These are phyloP conservation scores for Alopecurus myosuroides DNA, from an alignment of 176 grass and related monocot genomes.

Conservation along the genomic window DNA sequence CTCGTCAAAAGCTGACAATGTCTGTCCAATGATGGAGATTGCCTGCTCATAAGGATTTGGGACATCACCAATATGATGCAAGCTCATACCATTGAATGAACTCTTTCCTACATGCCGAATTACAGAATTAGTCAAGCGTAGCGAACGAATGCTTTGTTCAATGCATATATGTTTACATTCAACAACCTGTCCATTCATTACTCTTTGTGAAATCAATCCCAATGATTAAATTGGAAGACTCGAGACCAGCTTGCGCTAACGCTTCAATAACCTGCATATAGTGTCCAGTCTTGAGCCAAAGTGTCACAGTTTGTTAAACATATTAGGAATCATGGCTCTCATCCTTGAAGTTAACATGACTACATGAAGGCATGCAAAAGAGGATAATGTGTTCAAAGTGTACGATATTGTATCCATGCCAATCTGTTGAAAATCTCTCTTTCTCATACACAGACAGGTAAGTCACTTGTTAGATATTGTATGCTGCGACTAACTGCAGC, in stretches of 20 bases:
- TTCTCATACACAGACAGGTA: background rate
- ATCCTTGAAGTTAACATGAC: background rate
- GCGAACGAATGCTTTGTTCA: background rate
- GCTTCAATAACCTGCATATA: conserved; percentile 65
- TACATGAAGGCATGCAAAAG: background rate
- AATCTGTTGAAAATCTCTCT: background rate
- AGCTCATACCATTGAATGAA: conserved; percentile 63
- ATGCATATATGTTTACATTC: background rate
- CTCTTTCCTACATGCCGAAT: conserved; percentile 40
- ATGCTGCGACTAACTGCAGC: background rate
- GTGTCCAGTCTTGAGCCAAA: background rate
- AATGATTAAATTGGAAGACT: conserved; percentile 77
- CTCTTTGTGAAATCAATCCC: conserved; percentile 90
- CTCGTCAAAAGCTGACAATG: conserved; percentile 81
- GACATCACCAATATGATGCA: conserved; percentile 69
- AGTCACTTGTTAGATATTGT: background rate
- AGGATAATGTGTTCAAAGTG: background rate
- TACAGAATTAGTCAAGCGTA: background rate
- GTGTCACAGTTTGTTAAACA: background rate
- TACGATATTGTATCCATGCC: background rate
- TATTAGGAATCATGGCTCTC: background rate
- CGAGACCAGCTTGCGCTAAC: conserved; percentile 63
- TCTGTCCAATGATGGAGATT: conserved; percentile 81
- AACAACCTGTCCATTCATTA: conserved; percentile 77
- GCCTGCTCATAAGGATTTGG: conserved; percentile 91